A percentile compares a stretch with the other conserved stretches of the same genome.
phyloP scores from a whole-genome alignment of 768 basidiomycete genomes.

The Rhizopogon rudus region DNA sequence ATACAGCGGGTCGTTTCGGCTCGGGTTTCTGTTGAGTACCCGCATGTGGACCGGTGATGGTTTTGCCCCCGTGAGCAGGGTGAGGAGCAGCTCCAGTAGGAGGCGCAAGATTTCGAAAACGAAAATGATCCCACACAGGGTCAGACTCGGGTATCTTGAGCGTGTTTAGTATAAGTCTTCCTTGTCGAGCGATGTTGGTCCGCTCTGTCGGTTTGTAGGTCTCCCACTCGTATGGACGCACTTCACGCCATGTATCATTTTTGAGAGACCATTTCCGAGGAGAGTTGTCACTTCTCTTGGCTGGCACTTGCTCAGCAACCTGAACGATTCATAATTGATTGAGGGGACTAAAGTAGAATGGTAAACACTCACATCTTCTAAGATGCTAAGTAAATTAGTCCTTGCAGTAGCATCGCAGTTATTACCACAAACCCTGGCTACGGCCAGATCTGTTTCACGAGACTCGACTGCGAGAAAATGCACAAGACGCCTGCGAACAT shows the following conservation, averaged over 20 bases:
- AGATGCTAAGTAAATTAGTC: conserved; percentile 40
- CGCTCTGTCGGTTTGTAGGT: conserved; percentile 45
- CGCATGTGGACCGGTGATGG: conserved; percentile 7
- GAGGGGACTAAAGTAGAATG: background rate
- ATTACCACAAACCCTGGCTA: conserved; percentile 41
- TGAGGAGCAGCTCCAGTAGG: conserved; percentile 9
- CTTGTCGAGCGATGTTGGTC: conserved; percentile 44
- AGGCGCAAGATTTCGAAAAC: conserved; percentile 22
- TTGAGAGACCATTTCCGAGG: conserved; percentile 51
- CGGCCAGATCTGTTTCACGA: conserved; percentile 33
- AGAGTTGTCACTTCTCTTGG: conserved; percentile 32
- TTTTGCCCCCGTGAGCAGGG: conserved; percentile 6
- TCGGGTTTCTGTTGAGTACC: conserved; percentile 19
- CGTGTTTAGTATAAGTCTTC: conserved; percentile 40
- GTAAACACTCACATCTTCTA: conserved; percentile 42
- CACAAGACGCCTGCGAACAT: conserved; percentile 40
- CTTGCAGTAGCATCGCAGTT: conserved; percentile 29
- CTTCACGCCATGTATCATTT: conserved; percentile 56
- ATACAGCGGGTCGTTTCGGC: conserved; percentile 40
- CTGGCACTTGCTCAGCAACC: conserved; percentile 45
- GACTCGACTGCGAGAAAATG: conserved; percentile 46
- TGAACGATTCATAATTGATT: conserved; percentile 15
- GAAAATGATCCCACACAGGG: conserved; percentile 56
- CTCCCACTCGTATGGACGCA: conserved; percentile 63
- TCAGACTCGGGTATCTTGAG: conserved; percentile 57